These are phyloP conservation scores for Phaffia australis DNA, from an alignment of 768 basidiomycete genomes.

Conservation along the genomic window DNA sequence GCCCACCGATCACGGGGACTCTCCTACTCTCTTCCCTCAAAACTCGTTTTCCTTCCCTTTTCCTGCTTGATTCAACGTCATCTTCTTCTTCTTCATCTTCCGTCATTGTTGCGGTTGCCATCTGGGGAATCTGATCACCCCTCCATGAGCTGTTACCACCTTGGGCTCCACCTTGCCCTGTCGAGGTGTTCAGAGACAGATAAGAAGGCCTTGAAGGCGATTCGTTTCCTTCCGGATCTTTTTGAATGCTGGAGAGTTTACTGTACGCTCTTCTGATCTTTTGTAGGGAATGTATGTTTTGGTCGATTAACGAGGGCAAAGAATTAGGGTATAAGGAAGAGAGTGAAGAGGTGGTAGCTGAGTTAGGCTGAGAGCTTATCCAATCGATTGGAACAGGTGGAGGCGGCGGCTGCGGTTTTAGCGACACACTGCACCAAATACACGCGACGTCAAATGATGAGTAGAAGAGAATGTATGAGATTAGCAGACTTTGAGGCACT, in stretches of 20 bases:
- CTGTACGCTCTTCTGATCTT: slow-evolving; percentile 5
- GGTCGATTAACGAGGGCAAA: slow-evolving; percentile 2
- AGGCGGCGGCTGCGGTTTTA: slow-evolving; percentile 12
- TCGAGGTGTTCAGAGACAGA: not conserved
- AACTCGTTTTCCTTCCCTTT: slow-evolving; percentile 3
- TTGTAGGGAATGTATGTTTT: slow-evolving; percentile 21
- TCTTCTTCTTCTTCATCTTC: slow-evolving; percentile 12
- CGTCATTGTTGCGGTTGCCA: not conserved
- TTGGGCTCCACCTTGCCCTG: not conserved
- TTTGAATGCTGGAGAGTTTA: not conserved
- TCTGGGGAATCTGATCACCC: slow-evolving; percentile 6
- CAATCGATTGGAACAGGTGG: not conserved
- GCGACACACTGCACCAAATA: not conserved
- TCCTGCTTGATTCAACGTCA: slow-evolving; percentile 1
- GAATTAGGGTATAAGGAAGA: slow-evolving; percentile 3
- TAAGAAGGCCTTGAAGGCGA: not conserved
- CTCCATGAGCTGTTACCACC: not conserved
- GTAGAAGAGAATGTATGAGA: not conserved
- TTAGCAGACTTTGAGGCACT: not conserved
- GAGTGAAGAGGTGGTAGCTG: not conserved
- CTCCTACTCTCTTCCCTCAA: not conserved
- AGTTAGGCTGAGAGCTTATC: not conserved
- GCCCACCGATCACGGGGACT: no score
- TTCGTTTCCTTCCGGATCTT: not conserved
- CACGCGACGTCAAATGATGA: not conserved